Base-by-base conservation (phyloP, 140 eudicot genomes). In the Flaveria floridana region DNA sequence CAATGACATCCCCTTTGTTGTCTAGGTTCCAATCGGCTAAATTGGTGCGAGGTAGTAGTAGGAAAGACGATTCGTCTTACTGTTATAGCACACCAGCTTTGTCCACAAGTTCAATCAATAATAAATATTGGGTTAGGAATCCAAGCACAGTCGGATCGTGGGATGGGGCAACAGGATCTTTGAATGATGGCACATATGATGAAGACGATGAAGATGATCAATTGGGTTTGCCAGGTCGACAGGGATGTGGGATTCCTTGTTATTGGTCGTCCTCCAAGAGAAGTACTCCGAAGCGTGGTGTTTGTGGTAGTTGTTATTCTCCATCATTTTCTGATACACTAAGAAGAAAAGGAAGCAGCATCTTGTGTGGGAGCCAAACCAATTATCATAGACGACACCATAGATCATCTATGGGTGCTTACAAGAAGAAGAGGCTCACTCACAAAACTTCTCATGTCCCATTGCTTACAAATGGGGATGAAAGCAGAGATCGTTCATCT, bases 181-280 rank as follows among this genome's bases (percentile, higher is more conserved):
- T 80, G 20, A 88, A 82, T 79, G 91, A 84, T 71, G 89, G 89
- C 4, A 66, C 42, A 23, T 96, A 89, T 78, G 92, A 74, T 69
- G 84, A 74, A 51, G 84, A 66, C 2, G 79, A 79, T 15, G 99
- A 90, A n/a, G 96, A 89, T 48, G 97, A 87, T 78, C 87, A 73
- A 42, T 84, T 88, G 62, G 95, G 84, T 81, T 87, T 87, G 30
- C 86, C 91, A 5, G 91, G 96, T 5, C 85, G 87, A 6, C 89
- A 82, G 53, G 99, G 99, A 56, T 94, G 99, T 81, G 99, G 99
- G 52, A 90, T 94, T 67, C 92, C 99, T 46, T 94, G 99, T 78
- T 92, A 89, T 71, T 91, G 99, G 99, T 80, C 84, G 12, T 80
- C 84, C 7, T 88, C 99, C 0, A 94, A 76, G 57, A 87, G 93